Evolutionary conservation across 2,329 filamentous ascomycete genomes (phyloP).

Genomic region (Monosporascus sp.): DNA sequence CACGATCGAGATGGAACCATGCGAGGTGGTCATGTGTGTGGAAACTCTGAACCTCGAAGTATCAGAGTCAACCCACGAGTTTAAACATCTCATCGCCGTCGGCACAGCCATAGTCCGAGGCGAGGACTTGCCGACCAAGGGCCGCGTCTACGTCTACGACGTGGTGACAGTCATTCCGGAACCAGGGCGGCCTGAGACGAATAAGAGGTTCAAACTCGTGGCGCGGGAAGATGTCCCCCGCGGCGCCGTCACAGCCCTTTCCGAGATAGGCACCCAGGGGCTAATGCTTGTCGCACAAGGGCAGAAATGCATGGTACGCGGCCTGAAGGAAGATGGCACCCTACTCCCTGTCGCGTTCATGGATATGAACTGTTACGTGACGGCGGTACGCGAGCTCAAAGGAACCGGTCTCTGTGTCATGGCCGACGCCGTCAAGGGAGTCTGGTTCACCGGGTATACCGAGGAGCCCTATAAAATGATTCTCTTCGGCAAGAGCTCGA

Average conservation of each 20-base stretch:
- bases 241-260: slow-evolving; percentile 83
- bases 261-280: slow-evolving; percentile 78
- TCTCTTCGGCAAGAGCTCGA: slow-evolving; percentile 81
- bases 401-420: slow-evolving; percentile 82
- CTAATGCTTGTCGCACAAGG: slow-evolving; percentile 89
- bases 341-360: slow-evolving; percentile 93
- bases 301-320: slow-evolving; percentile 95
- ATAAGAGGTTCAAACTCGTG: slow-evolving; percentile 77
- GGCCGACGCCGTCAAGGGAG: slow-evolving; percentile 84
- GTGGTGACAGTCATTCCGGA: slow-evolving; percentile 89
- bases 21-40: slow-evolving; percentile 75
- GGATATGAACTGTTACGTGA: slow-evolving; percentile 94
- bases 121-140: slow-evolving; percentile 83
- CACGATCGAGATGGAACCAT: slow-evolving; percentile 64
- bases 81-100: slow-evolving; percentile 74
- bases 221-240: slow-evolving; percentile 88
- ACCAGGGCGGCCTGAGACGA: slow-evolving; percentile 78
- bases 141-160: slow-evolving; percentile 85
- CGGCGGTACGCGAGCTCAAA: slow-evolving; percentile 75
- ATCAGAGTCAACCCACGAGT: slow-evolving; percentile 85
- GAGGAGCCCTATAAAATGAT: slow-evolving; percentile 97
- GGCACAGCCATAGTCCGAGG: slow-evolving; percentile 84
- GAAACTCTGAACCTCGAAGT: slow-evolving; percentile 82
- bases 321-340: slow-evolving; percentile 90
- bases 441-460: slow-evolving; percentile 95